phyloP scores from a whole-genome alignment of 345 rosid species.

The Streptanthus diversifolius region DNA sequence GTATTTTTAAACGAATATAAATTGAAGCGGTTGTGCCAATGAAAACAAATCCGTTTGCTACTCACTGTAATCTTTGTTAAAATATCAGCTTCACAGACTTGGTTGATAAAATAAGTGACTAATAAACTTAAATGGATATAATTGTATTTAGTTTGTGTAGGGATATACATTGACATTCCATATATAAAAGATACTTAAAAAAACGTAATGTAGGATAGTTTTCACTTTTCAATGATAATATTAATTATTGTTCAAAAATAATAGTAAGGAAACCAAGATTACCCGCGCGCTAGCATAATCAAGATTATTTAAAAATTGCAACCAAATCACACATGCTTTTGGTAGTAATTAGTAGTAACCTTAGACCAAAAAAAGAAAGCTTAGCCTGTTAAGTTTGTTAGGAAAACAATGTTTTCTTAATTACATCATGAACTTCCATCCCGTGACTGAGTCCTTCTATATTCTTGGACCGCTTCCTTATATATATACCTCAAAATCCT shows the following conservation, averaged over 20 bases:
- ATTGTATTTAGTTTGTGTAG: background rate
- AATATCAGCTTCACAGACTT: background rate
- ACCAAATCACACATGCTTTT: background rate
- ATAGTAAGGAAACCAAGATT: background rate
- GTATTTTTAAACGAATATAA: background rate
- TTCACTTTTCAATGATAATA: background rate
- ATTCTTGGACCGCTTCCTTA: slow-evolving; percentile 35
- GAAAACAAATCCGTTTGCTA: background rate
- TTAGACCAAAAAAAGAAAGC: background rate
- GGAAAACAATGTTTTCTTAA: background rate
- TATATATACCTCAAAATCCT: slow-evolving; percentile 39
- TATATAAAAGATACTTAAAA: background rate
- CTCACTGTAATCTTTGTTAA: background rate
- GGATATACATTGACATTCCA: background rate
- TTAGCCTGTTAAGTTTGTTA: background rate
- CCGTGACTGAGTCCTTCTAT: slow-evolving; percentile 32
- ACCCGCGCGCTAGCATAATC: background rate
- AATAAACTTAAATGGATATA: background rate
- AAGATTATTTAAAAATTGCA: background rate
- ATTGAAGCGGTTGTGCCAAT: background rate
- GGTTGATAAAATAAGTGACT: background rate
- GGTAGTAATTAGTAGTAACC: background rate
- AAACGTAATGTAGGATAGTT: background rate
- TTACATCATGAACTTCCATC: slow-evolving; percentile 6
- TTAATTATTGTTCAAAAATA: background rate